Evolutionary conservation across 768 basidiomycete genomes (phyloP).

Genomic region (Xerocomus potaroensis): DNA sequence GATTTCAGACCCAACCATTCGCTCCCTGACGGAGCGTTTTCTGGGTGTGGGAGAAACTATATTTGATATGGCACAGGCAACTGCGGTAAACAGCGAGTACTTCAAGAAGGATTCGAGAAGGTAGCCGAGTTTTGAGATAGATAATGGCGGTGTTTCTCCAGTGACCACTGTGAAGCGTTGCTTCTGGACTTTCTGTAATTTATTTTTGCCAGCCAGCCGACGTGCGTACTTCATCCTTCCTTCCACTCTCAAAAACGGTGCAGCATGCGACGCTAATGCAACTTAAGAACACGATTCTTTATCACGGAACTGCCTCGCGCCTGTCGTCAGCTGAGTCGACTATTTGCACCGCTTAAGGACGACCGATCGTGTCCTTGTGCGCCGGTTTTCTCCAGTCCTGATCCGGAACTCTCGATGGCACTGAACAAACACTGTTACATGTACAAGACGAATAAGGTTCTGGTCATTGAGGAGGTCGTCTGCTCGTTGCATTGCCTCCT

Average conservation of each 20-base stretch:
- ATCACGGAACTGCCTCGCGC: constrained; percentile 7
- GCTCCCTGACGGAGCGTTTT: constrained; percentile 75
- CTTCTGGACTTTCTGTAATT: constrained; percentile 26
- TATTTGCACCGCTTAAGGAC: too few relatives aligned
- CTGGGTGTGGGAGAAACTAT: constrained; percentile 84
- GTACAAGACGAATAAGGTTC: neutral
- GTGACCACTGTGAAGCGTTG: constrained; percentile 9
- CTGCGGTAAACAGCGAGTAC: constrained; percentile 82
- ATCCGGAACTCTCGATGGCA: constrained; percentile 1
- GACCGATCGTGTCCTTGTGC: neutral
- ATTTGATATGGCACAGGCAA: constrained; percentile 80
- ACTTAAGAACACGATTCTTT: constrained; percentile 7
- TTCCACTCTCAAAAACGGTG: neutral
- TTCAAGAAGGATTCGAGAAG: constrained; percentile 58
- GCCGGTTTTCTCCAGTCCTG: neutral
- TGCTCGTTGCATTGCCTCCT: neutral
- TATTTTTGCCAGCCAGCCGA: constrained; percentile 20
- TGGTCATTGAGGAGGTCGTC: too few relatives aligned
- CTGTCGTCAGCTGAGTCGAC: too few relatives aligned
- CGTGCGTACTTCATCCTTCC: constrained; percentile 23
- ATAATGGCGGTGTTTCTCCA: constrained; percentile 5
- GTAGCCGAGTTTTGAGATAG: constrained; percentile 11
- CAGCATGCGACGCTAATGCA: constrained; percentile 4
- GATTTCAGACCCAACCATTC: constrained; percentile 75
- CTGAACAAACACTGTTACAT: neutral